Evolutionary conservation across 345 rosid genomes (phyloP).

Genomic region (Lepidium africanum): DNA sequence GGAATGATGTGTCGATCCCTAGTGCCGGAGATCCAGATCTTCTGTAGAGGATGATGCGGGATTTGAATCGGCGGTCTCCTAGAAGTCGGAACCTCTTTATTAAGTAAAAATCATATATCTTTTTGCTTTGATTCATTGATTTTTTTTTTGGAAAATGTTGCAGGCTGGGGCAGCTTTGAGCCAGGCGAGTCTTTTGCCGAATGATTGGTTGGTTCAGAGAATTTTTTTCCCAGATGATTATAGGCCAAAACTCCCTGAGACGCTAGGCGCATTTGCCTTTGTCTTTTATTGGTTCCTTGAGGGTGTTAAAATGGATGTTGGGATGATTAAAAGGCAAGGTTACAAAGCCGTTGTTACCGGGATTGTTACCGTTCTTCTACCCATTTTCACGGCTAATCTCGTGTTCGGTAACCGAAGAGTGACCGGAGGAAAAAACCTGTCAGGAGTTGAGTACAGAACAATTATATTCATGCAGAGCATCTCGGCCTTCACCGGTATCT

Average conservation of each 20-base stretch:
- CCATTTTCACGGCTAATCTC: slow-evolving; percentile 9
- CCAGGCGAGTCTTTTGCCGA: slow-evolving; percentile 8
- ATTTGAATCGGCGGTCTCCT: too few species aligned
- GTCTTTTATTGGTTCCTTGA: slow-evolving; percentile 37
- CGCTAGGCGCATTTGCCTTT: slow-evolving; percentile 35
- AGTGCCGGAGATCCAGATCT: too few species aligned
- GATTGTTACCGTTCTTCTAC: slow-evolving; percentile 21
- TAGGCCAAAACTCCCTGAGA: slow-evolving; percentile 20
- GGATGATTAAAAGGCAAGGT: slow-evolving; percentile 17
- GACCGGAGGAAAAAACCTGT: slow-evolving; percentile 11
- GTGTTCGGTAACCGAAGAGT: slow-evolving; percentile 19
- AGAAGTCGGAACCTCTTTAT: too few species aligned
- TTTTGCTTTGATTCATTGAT: not conserved
- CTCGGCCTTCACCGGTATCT: slow-evolving; percentile 35
- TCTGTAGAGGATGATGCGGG: too few species aligned
- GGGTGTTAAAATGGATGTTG: slow-evolving; percentile 47
- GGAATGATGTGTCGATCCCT: too few species aligned
- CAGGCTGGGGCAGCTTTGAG: slow-evolving; percentile 27
- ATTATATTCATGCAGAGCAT: slow-evolving; percentile 20
- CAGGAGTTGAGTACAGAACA: slow-evolving; percentile 18
- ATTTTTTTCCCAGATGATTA: slow-evolving; percentile 18
- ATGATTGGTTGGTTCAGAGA: slow-evolving; percentile 7
- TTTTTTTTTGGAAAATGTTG: not conserved
- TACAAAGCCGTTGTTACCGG: slow-evolving; percentile 16
- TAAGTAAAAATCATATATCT: too few species aligned